These are phyloP conservation scores for Ramaria rubella DNA, from an alignment of 768 basidiomycete genomes.

Conservation along the genomic window DNA sequence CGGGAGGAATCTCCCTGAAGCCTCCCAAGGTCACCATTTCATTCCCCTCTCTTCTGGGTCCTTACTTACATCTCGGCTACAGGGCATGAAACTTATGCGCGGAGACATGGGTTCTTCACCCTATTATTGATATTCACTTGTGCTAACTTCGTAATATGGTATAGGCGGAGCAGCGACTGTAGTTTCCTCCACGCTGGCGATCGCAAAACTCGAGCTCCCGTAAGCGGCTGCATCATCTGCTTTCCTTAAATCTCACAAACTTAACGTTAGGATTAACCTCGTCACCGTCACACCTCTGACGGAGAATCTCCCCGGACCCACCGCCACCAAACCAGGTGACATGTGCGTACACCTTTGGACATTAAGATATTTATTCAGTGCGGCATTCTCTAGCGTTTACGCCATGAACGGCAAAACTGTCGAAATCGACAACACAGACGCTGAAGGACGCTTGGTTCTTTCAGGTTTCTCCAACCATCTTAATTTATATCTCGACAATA, in stretches of 20 bases:
- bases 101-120: slow-evolving; percentile 68
- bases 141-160: not conserved
- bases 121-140: not conserved
- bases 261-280: slow-evolving; percentile 79
- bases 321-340: slow-evolving; percentile 72
- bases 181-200: slow-evolving; percentile 62
- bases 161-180: slow-evolving; percentile 76
- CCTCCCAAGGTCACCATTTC: slow-evolving; percentile 47
- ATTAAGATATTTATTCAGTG: not conserved
- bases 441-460: slow-evolving; percentile 72
- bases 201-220: slow-evolving; percentile 79
- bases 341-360: slow-evolving; percentile 37
- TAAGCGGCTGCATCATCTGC: slow-evolving; percentile 28
- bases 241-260: slow-evolving; percentile 29
- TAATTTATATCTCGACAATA: not conserved
- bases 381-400: slow-evolving; percentile 45
- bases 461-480: slow-evolving; percentile 42
- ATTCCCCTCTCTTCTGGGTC: not conserved
- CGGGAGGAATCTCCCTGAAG: slow-evolving; percentile 84
- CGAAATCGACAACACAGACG: slow-evolving; percentile 85
- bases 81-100: slow-evolving; percentile 82
- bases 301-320: slow-evolving; percentile 79
- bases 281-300: slow-evolving; percentile 66
- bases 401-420: slow-evolving; percentile 87
- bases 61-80: not conserved